phyloP scores from a whole-genome alignment of 176 grass and related monocot genomes.

The Avena eriantha region DNA sequence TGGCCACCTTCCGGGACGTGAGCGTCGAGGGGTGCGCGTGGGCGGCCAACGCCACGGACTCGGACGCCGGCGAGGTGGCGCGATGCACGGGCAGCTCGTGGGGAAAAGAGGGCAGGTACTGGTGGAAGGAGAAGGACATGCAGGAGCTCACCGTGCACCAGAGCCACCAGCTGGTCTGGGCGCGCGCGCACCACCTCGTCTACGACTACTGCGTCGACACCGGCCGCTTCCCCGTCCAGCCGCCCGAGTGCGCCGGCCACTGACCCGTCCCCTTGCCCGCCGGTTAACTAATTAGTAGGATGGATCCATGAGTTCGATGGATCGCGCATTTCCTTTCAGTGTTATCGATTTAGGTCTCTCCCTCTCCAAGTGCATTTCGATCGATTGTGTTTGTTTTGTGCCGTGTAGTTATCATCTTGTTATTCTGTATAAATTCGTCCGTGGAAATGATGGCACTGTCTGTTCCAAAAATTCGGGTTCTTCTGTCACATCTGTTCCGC shows the following conservation, averaged over 20 bases:
- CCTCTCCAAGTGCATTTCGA: background rate
- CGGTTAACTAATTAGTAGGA: background rate
- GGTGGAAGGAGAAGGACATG: conserved; percentile 99
- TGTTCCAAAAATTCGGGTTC: background rate
- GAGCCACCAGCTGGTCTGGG: conserved; percentile 92
- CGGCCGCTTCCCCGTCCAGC: conserved; percentile 67
- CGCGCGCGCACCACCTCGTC: conserved; percentile 88
- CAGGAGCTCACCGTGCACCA: conserved; percentile 92
- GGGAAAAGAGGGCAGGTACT: conserved; percentile 89
- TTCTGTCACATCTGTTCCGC: background rate
- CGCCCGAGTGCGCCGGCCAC: conserved; percentile 71
- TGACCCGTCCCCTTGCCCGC: background rate
- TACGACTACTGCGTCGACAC: conserved; percentile 96
- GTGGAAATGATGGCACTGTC: background rate
- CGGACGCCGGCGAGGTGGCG: conserved; percentile 53
- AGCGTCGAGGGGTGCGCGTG: conserved; percentile 82
- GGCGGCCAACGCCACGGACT: conserved; percentile 42
- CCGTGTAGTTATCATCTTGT: background rate
- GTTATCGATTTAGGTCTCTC: background rate
- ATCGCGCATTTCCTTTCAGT: conserved; percentile 39
- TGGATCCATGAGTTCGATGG: conserved; percentile 13
- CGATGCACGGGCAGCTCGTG: conserved; percentile 68
- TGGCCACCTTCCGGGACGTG: conserved; percentile 70
- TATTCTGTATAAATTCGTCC: conserved; percentile 31
- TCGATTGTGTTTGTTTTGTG: background rate